These are phyloP conservation scores for Delonix regia DNA, from an alignment of 306 rosid species.

Conservation along the genomic window DNA sequence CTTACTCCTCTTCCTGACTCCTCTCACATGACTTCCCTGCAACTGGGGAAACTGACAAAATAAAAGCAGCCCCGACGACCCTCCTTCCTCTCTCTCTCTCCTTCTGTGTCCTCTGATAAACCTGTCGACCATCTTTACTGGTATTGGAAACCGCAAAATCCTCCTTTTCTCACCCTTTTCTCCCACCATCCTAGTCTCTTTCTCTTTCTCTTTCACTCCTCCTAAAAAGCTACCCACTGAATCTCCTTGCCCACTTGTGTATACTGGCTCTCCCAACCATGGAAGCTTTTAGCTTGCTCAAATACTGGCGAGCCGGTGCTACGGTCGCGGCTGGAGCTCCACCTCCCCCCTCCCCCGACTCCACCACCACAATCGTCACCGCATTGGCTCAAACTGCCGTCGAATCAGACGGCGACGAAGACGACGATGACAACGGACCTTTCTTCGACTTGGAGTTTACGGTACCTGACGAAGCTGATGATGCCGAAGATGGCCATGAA, in stretches of 20 bases:
- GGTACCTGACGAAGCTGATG: slow-evolving; percentile 62
- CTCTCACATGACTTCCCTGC: slow-evolving; percentile 66
- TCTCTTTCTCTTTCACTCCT: neutral
- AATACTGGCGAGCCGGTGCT: slow-evolving; percentile 79
- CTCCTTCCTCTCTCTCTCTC: neutral
- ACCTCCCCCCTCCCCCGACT: slow-evolving; percentile 9
- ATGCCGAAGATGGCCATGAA: slow-evolving; percentile 29
- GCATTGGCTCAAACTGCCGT: slow-evolving; percentile 28
- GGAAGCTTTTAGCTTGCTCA: slow-evolving; percentile 98
- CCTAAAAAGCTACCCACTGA: slow-evolving; percentile 29
- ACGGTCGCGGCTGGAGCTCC: neutral
- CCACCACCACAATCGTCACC: slow-evolving; percentile 47
- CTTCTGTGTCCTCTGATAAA: neutral
- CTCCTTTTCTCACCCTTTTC: slow-evolving; percentile 14
- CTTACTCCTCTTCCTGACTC: slow-evolving; percentile 44
- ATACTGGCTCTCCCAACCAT: slow-evolving; percentile 99
- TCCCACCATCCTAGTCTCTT: neutral
- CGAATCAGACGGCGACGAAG: slow-evolving; percentile 36
- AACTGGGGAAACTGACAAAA: slow-evolving; percentile 44
- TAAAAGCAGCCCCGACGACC: slow-evolving; percentile 9
- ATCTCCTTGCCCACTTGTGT: slow-evolving; percentile 27
- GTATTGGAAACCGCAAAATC: slow-evolving; percentile 40
- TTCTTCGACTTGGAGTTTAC: slow-evolving; percentile 91
- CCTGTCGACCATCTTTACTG: slow-evolving; percentile 31
- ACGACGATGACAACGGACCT: slow-evolving; percentile 73